phyloP scores from a whole-genome alignment of 306 rosid genomes.

The Prunus salicina region DNA sequence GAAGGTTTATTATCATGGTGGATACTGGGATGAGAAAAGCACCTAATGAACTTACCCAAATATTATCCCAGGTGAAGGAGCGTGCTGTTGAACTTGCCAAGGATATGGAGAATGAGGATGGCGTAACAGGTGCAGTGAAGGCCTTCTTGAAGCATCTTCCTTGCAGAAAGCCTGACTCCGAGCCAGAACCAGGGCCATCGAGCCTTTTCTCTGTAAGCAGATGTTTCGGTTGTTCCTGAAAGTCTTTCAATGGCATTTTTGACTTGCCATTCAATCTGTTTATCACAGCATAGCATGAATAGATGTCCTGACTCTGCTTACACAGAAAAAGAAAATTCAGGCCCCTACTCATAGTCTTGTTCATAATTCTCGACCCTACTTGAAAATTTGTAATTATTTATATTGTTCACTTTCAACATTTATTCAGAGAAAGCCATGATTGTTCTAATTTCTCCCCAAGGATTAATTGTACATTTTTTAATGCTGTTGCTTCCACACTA shows the following conservation, averaged over 20 bases:
- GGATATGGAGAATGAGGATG: conserved; percentile 95
- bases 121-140: conserved; percentile 93
- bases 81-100: conserved; percentile 74
- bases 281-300: conserved; percentile 8
- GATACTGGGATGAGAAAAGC: background rate
- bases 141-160: conserved; percentile 96
- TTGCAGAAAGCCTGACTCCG: conserved; percentile 41
- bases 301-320: background rate
- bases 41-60: background rate
- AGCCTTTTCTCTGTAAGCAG: conserved; percentile 54
- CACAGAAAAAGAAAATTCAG: background rate
- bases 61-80: conserved; percentile 67
- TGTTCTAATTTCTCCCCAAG: background rate
- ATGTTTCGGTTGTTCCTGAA: conserved; percentile 84
- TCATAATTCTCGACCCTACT: conserved; percentile 17
- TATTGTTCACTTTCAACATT: conserved; percentile 22
- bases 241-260: background rate
- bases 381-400: conserved; percentile 19
- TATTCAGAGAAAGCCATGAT: conserved; percentile 11
- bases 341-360: conserved; percentile 3
- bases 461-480: background rate
- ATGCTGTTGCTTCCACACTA: background rate
- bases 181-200: conserved; percentile 43
- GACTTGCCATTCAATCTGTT: background rate
- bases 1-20: conserved; percentile 11